Evolutionary conservation across 768 basidiomycete species (phyloP).

Genomic region (Kwoniella sp.): DNA sequence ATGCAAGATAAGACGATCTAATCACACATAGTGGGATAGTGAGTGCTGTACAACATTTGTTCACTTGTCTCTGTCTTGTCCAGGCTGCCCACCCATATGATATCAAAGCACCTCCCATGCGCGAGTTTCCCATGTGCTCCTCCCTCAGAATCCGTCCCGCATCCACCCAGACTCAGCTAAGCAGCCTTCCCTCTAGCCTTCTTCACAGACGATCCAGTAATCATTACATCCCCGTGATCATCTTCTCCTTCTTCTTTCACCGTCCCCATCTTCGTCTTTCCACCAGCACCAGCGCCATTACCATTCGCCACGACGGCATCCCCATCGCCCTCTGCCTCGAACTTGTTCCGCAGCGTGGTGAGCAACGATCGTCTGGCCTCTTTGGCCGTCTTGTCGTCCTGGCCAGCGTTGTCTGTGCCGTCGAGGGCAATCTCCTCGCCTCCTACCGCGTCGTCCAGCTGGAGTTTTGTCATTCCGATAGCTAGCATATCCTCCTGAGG

Average conservation of each 20-base stretch:
- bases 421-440: constrained; percentile 66
- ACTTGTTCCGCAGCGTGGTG: constrained; percentile 78
- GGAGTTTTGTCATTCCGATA: constrained; percentile 85
- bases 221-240: not conserved
- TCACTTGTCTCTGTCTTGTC: too few species aligned
- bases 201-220: constrained; percentile 26
- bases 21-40: too few species aligned
- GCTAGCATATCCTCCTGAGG: constrained; percentile 89
- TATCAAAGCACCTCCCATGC: too few species aligned
- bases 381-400: constrained; percentile 69
- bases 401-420: constrained; percentile 59
- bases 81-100: too few species aligned
- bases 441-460: constrained; percentile 90
- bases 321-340: constrained; percentile 59
- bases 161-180: not conserved
- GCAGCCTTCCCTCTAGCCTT: constrained; percentile 37
- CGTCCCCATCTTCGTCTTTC: constrained; percentile 10
- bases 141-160: too few species aligned
- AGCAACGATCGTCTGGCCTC: constrained; percentile 86
- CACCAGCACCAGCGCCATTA: not conserved
- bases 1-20: too few species aligned
- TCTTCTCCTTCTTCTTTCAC: constrained; percentile 22
- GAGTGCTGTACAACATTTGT: too few species aligned
- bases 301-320: constrained; percentile 6
- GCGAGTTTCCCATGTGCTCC: too few species aligned